A percentile compares a stretch with the other conserved stretches of the same genome.
Conservation (phyloP, 352 stramenopile species). For the Pythium chondricola region DNA sequence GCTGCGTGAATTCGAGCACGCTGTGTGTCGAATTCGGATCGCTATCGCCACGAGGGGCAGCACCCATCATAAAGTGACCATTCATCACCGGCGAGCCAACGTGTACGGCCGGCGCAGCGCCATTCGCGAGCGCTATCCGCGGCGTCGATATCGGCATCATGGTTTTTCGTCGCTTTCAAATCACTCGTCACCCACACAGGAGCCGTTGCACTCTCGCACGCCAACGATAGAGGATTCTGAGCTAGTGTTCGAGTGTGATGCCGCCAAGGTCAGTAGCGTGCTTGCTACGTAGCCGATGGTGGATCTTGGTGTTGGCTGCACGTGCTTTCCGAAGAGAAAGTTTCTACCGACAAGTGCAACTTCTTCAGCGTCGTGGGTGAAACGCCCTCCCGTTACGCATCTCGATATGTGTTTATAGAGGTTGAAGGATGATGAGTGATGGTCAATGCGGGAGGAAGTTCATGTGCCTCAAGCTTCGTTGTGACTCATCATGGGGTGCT, state of each 20-base stretch:
- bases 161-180: neutral
- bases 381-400: constrained; percentile 12
- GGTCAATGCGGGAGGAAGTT: constrained; percentile 1
- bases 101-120: neutral
- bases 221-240: too few species aligned
- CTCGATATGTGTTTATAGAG: constrained; percentile 1
- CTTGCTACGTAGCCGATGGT: neutral
- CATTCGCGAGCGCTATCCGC: neutral
- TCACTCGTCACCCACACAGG: too few species aligned
- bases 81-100: neutral
- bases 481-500: constrained; percentile 40
- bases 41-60: neutral
- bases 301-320: neutral
- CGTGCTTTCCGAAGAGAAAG: neutral
- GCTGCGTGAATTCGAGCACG: constrained; percentile 42
- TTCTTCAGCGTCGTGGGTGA: constrained; percentile 3
- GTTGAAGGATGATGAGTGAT: constrained; percentile 16
- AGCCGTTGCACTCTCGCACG: too few species aligned
- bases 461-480: neutral
- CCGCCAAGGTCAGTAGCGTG: neutral
- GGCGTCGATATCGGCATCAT: constrained; percentile 14
- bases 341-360: constrained; percentile 26
- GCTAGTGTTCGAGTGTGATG: too few species aligned
- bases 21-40: constrained; percentile 16
- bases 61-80: neutral